Base-by-base conservation (phyloP, 2,329 filamentous ascomycete genomes). In the Ceratocystiopsis minuta region DNA sequence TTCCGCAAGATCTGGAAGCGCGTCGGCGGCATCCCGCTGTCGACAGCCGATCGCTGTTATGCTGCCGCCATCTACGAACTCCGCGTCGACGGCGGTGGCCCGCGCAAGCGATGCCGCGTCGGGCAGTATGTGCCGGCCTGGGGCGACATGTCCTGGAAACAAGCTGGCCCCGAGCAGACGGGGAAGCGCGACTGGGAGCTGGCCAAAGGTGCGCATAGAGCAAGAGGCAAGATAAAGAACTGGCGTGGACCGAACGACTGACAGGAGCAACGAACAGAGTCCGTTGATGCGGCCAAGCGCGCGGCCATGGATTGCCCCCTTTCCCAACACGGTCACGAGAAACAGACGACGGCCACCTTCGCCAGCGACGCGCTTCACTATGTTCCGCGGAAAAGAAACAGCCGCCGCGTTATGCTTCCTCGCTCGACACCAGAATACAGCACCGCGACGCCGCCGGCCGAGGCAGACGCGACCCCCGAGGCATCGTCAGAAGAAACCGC, bases 31-130 rank as follows among this genome's bases (percentile, higher is more conserved):
- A 39, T 50, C 10, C 38, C 42, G 4, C 13, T 34, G 4, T 39
- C 39, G 12, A 16, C 17, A 2, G 38, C 37, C 4, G 37, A 49
- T 36, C 24, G 39, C 11, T 34, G 39, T 0, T 54, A 57, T 39
- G 17, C 37, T 4, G 37, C 44, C 32, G 50, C 45, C 3, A 39
- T 48, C 14, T 31, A 42, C 6, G 62, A 65, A 45, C 50, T 64
- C 6, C 51, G 55, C 15, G 53, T 49, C 18, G 54, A 56, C 17
- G 57, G 59, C 2, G 38, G 42, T 3, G 56, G 54, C 0, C 35
- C 54, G 17, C 53, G 62, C 31, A 65, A 65, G 47, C 56, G 52
- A 43, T 38, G 43, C 16, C 54, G 57, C n/a, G 50, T 46, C 13
- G 39, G 45, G 9, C 45, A 43, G 15, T 47, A 56, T 36, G 54